phyloP scores from a whole-genome alignment of 2,329 filamentous ascomycete species.

The Ambrosiella beaveri region DNA sequence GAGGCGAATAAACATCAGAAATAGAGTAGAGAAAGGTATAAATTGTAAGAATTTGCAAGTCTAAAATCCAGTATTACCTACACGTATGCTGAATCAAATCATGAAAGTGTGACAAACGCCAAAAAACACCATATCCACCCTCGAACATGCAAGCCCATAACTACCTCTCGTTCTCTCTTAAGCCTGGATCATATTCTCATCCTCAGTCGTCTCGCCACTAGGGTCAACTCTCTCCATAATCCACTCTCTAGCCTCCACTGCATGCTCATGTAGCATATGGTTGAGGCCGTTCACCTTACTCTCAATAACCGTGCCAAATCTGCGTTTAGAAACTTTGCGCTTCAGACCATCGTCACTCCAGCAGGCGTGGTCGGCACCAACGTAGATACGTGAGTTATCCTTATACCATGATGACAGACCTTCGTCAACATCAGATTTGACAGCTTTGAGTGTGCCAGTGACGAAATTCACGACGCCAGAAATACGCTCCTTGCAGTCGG shows the following conservation, averaged over 20 bases:
- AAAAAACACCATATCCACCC: background rate
- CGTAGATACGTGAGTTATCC: conserved; percentile 61
- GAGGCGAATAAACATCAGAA: too few relatives aligned
- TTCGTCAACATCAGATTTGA: conserved; percentile 63
- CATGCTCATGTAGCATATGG: conserved; percentile 40
- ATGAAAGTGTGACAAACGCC: background rate
- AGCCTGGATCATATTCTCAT: conserved; percentile 23
- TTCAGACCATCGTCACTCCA: conserved; percentile 49
- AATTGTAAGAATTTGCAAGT: too few relatives aligned
- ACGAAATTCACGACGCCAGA: conserved; percentile 68
- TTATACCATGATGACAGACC: conserved; percentile 68
- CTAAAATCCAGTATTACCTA: too few relatives aligned
- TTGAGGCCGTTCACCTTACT: conserved; percentile 32
- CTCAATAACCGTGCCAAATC: conserved; percentile 40
- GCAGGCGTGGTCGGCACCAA: conserved; percentile 56
- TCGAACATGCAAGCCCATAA: background rate
- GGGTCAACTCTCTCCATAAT: conserved; percentile 25
- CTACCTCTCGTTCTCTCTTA: background rate
- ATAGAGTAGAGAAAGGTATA: too few relatives aligned
- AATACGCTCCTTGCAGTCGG: conserved; percentile 49
- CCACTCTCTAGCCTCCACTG: conserved; percentile 33
- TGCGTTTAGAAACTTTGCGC: conserved; percentile 40
- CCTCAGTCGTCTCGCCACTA: conserved; percentile 31
- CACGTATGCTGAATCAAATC: too few relatives aligned
- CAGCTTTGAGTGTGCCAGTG: conserved; percentile 55